Conservation (phyloP, 129 eudicot species). For the Artemisia argyi region DNA sequence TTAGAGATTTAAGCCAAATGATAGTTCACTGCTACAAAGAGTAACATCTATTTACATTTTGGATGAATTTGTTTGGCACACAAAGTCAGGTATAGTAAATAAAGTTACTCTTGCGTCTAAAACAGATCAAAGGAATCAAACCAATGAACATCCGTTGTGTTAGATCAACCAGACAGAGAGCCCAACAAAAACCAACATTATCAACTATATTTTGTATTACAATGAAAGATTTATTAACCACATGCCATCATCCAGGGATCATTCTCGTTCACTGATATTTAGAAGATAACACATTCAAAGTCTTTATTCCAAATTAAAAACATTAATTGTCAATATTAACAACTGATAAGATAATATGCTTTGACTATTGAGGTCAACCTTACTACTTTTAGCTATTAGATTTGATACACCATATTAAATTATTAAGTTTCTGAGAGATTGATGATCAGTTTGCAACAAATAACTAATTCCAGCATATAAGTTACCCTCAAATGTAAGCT, state of each 20-base stretch:
- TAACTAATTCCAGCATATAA: no score
- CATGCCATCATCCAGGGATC: background rate
- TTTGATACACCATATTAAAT: background rate
- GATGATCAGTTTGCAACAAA: background rate
- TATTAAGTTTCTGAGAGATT: no score
- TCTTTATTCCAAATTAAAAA: background rate
- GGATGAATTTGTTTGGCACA: background rate
- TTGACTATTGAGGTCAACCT: background rate
- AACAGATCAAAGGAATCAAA: no score
- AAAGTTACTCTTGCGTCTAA: no score
- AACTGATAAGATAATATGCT: background rate
- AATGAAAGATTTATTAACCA: background rate
- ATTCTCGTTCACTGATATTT: no score
- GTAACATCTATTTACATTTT: background rate
- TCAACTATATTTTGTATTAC: slow-evolving; percentile 2
- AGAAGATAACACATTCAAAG: background rate
- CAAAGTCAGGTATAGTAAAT: background rate
- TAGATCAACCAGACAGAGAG: no score
- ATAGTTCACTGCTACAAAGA: background rate
- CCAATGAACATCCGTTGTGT: no score
- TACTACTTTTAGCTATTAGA: background rate
- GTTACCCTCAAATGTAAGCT: no score
- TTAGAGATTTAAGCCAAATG: background rate
- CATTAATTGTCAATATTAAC: background rate
- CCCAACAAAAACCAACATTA: background rate